These are phyloP conservation scores for Pseudocercospora eumusae DNA, from an alignment of 2,329 filamentous ascomycete species.

Conservation along the genomic window DNA sequence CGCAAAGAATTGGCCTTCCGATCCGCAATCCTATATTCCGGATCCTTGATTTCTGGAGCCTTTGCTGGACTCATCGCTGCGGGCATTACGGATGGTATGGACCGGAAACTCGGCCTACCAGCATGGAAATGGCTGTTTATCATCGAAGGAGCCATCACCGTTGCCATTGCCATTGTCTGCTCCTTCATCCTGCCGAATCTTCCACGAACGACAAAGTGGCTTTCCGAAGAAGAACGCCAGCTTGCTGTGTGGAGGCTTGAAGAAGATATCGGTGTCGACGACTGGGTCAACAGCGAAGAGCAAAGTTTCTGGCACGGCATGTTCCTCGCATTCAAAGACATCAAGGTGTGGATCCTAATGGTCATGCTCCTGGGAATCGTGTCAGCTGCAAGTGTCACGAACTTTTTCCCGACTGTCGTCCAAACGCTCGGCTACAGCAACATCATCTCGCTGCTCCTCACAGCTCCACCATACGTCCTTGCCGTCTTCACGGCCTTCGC, in stretches of 20 bases:
- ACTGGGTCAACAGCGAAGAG: conserved; percentile 36
- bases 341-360: conserved; percentile 42
- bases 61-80: conserved; percentile 59
- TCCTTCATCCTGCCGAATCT: conserved; percentile 44
- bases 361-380: conserved; percentile 42
- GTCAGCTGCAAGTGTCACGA: conserved; percentile 38
- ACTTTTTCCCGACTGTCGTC: conserved; percentile 39
- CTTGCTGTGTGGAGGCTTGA: conserved; percentile 38
- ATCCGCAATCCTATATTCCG: conserved; percentile 56
- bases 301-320: conserved; percentile 40
- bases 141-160: conserved; percentile 43
- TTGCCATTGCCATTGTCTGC: conserved; percentile 39
- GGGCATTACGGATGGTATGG: conserved; percentile 50
- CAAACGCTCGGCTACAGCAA: conserved; percentile 40
- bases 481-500: conserved; percentile 40
- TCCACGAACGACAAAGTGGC: conserved; percentile 39
- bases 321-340: conserved; percentile 37
- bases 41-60: conserved; percentile 52
- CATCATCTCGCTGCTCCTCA: conserved; percentile 38
- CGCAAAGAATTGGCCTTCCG: conserved; percentile 54
- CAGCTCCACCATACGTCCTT: conserved; percentile 41
- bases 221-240: conserved; percentile 36
- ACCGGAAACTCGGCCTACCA: conserved; percentile 36
- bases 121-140: conserved; percentile 44
- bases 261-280: conserved; percentile 40